Percentiles rank a stretch among this genome's conserved stretches.
Conservation (phyloP, 164 flowering plant species). For the Amborella trichopoda region DNA sequence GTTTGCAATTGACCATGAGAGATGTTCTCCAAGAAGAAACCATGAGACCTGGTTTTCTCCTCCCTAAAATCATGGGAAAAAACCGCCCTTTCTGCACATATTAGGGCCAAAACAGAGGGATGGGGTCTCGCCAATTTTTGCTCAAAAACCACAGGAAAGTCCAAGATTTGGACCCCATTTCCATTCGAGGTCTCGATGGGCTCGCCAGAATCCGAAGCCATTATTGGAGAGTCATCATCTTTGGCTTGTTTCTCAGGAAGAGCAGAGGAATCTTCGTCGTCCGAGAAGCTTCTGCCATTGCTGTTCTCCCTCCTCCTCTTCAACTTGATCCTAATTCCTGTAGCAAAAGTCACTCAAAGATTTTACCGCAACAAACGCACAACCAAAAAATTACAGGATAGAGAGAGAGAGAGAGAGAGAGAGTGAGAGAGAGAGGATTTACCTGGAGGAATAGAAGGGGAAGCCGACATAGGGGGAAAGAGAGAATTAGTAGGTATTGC, state of each 20-base stretch:
- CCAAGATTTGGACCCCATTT: constrained; percentile 35
- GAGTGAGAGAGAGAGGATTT: neutral
- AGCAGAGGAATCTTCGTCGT: constrained; percentile 5
- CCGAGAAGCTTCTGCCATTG: constrained; percentile 1
- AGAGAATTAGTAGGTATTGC: too few species aligned
- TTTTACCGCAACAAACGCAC: neutral
- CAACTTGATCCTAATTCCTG: constrained; percentile 7
- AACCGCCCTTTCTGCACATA: constrained; percentile 40
- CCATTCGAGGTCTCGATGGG: constrained; percentile 35
- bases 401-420: neutral
- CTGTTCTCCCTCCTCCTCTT: constrained; percentile 9
- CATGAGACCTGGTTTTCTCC: neutral
- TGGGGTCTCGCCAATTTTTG: constrained; percentile 60
- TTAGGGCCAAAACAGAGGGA: constrained; percentile 49
- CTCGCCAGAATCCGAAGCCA: neutral
- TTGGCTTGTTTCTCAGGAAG: constrained; percentile 1
- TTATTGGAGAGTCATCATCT: neutral
- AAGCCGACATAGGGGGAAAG: constrained; percentile 4
- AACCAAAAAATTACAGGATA: neutral
- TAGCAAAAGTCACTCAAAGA: neutral
- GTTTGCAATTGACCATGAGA: constrained; percentile 92
- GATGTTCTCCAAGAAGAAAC: constrained; percentile 53
- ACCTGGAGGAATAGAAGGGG: constrained; percentile 5
- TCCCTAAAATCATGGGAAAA: constrained; percentile 17
- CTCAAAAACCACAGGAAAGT: constrained; percentile 60